Conservation (phyloP, 257 asterid species). For the Capsicum baccatum region DNA sequence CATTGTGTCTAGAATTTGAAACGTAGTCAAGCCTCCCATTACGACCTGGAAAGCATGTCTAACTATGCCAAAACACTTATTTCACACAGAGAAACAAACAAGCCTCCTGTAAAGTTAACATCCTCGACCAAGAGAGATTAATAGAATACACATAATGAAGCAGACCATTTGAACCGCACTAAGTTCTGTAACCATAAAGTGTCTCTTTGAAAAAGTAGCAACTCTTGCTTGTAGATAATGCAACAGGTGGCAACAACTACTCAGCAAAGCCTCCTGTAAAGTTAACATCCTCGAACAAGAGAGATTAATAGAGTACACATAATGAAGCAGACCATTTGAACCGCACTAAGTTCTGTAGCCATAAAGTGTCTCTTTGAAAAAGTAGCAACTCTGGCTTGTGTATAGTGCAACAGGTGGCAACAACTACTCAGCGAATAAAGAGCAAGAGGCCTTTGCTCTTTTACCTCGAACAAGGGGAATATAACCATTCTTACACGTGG, state of each 20-base stretch:
- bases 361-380: background rate
- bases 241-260: too few species aligned
- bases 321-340: background rate
- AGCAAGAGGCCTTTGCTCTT: background rate
- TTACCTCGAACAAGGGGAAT: background rate
- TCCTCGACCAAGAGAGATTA: constrained; percentile 19
- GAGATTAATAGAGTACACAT: background rate
- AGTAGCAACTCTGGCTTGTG: constrained; percentile 1
- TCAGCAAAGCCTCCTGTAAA: background rate
- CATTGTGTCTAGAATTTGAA: background rate
- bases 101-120: background rate
- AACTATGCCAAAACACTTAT: background rate
- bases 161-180: background rate
- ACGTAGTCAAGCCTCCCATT: background rate
- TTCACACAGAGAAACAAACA: background rate
- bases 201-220: too few species aligned
- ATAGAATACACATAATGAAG: background rate
- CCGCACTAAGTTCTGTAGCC: background rate
- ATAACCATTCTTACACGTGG: background rate
- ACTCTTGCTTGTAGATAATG: too few species aligned
- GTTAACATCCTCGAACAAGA: constrained; percentile 14
- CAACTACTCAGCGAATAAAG: background rate
- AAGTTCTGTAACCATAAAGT: background rate
- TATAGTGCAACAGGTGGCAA: background rate
- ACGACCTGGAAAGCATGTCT: background rate